phyloP scores from a whole-genome alignment of 257 asterid species.

The Echites panduratus region DNA sequence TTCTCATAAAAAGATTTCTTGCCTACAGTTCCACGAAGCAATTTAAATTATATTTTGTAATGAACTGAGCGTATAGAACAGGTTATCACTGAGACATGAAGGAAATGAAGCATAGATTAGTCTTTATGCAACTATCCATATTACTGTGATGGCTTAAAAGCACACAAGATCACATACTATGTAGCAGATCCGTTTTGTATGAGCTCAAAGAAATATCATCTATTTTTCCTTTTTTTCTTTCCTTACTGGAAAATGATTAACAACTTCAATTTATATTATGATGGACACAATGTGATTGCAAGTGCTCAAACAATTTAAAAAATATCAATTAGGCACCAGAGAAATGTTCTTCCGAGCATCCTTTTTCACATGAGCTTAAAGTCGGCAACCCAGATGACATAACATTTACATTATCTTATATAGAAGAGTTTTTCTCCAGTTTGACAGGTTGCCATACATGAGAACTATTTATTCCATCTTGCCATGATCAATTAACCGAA shows the following conservation, averaged over 20 bases:
- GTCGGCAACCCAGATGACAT: background rate
- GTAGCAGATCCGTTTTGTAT: background rate
- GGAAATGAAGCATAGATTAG: background rate
- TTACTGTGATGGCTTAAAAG: background rate
- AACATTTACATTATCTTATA: background rate
- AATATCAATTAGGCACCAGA: background rate
- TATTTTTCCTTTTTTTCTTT: background rate
- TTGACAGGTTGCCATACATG: background rate
- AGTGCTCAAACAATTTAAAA: background rate
- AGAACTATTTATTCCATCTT: background rate
- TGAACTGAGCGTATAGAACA: background rate
- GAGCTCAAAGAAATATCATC: background rate
- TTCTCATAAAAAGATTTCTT: background rate
- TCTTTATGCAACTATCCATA: background rate
- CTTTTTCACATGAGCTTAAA: background rate
- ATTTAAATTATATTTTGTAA: background rate
- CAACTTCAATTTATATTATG: background rate
- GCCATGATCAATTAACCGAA: background rate
- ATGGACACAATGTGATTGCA: background rate
- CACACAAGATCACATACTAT: background rate
- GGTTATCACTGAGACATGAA: background rate
- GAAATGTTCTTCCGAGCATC: background rate
- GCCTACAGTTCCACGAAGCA: background rate
- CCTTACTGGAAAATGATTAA: background rate
- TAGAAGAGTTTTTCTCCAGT: background rate